phyloP scores from a whole-genome alignment of 352 stramenopile species.

The Phytophthora rubi region DNA sequence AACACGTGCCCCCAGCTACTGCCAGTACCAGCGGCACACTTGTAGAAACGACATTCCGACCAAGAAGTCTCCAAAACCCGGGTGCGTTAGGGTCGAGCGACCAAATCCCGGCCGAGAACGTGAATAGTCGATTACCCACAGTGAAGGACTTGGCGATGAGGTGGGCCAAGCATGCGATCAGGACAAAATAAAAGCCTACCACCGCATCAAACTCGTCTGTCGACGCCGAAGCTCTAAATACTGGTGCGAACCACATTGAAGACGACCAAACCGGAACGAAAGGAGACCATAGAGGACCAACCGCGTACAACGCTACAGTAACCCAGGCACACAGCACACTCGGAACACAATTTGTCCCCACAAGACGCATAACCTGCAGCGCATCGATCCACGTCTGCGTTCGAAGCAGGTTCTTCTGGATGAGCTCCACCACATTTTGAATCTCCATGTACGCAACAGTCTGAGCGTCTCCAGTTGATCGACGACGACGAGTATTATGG shows the following conservation, averaged over 20 bases:
- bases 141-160: slow-evolving; percentile 22
- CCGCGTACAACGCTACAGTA: slow-evolving; percentile 27
- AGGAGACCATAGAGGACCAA: slow-evolving; percentile 31
- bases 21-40: not conserved
- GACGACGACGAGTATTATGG: slow-evolving; percentile 1
- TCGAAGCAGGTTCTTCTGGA: slow-evolving; percentile 40
- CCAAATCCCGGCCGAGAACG: slow-evolving; percentile 15
- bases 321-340: slow-evolving; percentile 32
- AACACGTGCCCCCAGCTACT: not conserved
- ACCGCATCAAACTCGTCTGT: slow-evolving; percentile 21
- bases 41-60: not conserved
- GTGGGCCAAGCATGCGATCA: slow-evolving; percentile 31
- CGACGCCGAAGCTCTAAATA: not conserved
- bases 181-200: slow-evolving; percentile 37
- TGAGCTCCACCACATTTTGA: slow-evolving; percentile 35
- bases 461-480: slow-evolving; percentile 11
- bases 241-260: slow-evolving; percentile 6
- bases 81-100: slow-evolving; percentile 10
- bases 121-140: slow-evolving; percentile 20
- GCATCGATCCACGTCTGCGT: slow-evolving; percentile 40
- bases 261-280: slow-evolving; percentile 12
- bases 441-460: slow-evolving; percentile 28
- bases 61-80: slow-evolving; percentile 9
- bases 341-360: slow-evolving; percentile 37
- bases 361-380: slow-evolving; percentile 38